phyloP scores from a whole-genome alignment of 75 land plant genomes.

The Selaginella moellendorffii region DNA sequence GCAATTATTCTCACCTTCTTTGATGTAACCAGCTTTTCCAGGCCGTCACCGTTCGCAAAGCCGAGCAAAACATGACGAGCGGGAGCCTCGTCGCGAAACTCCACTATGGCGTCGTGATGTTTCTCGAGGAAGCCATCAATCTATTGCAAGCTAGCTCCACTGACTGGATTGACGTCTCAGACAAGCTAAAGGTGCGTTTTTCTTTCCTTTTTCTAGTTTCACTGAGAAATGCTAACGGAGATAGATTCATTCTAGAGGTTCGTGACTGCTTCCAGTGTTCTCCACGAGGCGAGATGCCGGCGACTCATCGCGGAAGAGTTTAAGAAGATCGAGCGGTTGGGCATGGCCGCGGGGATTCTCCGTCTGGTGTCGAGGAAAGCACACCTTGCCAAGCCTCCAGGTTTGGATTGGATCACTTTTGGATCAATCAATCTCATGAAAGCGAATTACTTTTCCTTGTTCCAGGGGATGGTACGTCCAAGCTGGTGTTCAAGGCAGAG shows the following conservation, averaged over 20 bases:
- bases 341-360: conserved; percentile 45
- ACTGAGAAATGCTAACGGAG: too few species aligned
- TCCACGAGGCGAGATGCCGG: conserved; percentile 43
- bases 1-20: too few species aligned
- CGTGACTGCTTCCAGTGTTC: conserved; percentile 29
- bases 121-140: conserved; percentile 37
- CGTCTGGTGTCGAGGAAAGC: conserved; percentile 26
- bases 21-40: conserved; percentile 8
- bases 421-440: too few species aligned
- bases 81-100: conserved; percentile 46
- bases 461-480: conserved; percentile 42
- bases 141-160: conserved; percentile 15
- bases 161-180: conserved; percentile 42
- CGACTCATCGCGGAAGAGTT: conserved; percentile 40
- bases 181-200: conserved; percentile 44
- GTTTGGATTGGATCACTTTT: too few species aligned
- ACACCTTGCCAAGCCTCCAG: conserved; percentile 33
- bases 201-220: too few species aligned
- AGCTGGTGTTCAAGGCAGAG: conserved; percentile 29
- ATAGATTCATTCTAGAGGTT: conserved; percentile 38
- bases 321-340: conserved; percentile 28
- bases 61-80: conserved; percentile 48
- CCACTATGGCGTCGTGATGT: conserved; percentile 49
- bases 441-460: neutral
- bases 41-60: conserved; percentile 53